phyloP scores from a whole-genome alignment of 2,329 filamentous ascomycete genomes.

The Thermomyces lanuginosus region DNA sequence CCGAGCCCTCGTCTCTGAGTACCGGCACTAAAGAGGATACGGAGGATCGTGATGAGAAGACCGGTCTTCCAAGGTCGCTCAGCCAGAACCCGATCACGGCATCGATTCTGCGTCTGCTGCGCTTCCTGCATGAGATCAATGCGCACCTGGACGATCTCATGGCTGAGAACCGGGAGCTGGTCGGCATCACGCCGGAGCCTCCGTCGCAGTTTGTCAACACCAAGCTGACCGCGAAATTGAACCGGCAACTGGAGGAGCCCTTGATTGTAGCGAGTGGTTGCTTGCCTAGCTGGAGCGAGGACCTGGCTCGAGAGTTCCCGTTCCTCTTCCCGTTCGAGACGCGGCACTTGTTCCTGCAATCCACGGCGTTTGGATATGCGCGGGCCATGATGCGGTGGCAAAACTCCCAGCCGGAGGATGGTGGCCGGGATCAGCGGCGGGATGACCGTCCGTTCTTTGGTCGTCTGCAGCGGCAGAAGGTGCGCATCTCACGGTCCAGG shows the following conservation, averaged over 20 bases:
- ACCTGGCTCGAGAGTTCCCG: constrained; percentile 79
- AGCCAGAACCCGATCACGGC: constrained; percentile 70
- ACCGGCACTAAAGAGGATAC: constrained; percentile 34
- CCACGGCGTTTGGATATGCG: constrained; percentile 94
- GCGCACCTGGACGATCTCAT: constrained; percentile 84
- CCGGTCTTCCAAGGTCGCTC: constrained; percentile 59
- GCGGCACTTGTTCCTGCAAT: constrained; percentile 88
- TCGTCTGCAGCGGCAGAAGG: constrained; percentile 84
- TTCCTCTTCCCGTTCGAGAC: constrained; percentile 98
- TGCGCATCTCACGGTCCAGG: constrained; percentile 87
- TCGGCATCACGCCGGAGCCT: constrained; percentile 63
- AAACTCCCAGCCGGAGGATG: constrained; percentile 71
- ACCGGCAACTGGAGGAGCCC: constrained; percentile 89
- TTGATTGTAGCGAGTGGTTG: constrained; percentile 95
- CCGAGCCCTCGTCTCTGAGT: constrained; percentile 50
- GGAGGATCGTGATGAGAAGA: constrained; percentile 36
- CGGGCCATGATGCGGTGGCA: constrained; percentile 97
- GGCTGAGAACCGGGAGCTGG: constrained; percentile 54
- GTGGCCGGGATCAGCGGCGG: constrained; percentile 60
- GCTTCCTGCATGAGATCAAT: constrained; percentile 83
- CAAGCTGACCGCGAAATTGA: constrained; percentile 92
- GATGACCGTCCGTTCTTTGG: constrained; percentile 87
- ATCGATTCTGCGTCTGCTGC: constrained; percentile 71
- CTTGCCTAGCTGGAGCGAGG: constrained; percentile 88
- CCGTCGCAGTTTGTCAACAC: constrained; percentile 94